Evolutionary conservation across 140 eudicot genomes (phyloP).

Genomic region (Ambrosia hybrid): DNA sequence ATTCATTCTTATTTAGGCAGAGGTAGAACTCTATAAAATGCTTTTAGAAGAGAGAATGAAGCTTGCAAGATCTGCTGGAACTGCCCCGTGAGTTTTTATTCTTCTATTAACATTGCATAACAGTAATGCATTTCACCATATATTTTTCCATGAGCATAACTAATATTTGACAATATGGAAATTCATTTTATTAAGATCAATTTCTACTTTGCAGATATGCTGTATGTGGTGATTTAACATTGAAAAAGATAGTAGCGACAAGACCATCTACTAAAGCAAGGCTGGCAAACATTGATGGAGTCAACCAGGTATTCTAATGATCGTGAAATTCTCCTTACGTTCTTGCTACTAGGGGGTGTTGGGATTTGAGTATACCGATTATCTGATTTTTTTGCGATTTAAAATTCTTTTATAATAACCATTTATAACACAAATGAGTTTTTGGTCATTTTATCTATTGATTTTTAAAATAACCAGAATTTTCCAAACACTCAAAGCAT

Average conservation of each 20-base stretch:
- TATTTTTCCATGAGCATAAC: slow-evolving; percentile 3
- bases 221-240: slow-evolving; percentile 80
- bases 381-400: too few species aligned
- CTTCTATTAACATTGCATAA: slow-evolving; percentile 7
- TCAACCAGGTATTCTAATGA: slow-evolving; percentile 79
- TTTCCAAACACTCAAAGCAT: too few species aligned
- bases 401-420: too few species aligned
- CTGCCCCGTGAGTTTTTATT: slow-evolving; percentile 76
- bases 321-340: too few species aligned
- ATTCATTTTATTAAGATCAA: slow-evolving; percentile 5
- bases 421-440: not conserved
- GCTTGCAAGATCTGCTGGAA: slow-evolving; percentile 83
- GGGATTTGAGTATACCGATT: too few species aligned
- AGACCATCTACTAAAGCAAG: slow-evolving; percentile 92
- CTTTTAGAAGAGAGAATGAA: slow-evolving; percentile 81
- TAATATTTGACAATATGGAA: too few species aligned
- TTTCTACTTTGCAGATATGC: slow-evolving; percentile 64
- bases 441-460: not conserved
- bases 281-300: slow-evolving; percentile 94
- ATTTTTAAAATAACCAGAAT: too few species aligned
- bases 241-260: slow-evolving; percentile 62
- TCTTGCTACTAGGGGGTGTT: too few species aligned
- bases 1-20: slow-evolving; percentile 48
- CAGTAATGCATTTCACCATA: not conserved
- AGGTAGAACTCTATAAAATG: slow-evolving; percentile 64